Base-by-base conservation (phyloP, 1,139 yeast species). In the Taiozyma sp. region DNA sequence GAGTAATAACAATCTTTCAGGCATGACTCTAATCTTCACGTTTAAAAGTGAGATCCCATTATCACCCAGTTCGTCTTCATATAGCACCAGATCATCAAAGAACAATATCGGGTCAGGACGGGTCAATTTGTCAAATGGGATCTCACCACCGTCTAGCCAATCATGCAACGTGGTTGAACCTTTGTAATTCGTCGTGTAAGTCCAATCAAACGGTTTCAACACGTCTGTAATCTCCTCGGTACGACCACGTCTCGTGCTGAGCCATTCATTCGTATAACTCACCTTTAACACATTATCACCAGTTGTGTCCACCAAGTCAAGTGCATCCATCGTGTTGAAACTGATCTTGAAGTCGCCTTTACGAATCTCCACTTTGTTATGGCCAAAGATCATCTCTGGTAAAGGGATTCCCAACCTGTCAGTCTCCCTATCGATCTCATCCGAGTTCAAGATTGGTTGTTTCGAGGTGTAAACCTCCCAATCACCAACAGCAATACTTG, bases 321-420 rank as follows among this genome's bases (percentile, higher is more conserved):
- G 73, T 0, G 98, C 97, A 62, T 85, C 93, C 42, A 85, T 69
- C 0, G 97, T 85, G 63, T 86, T 84, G 68, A 91, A 90, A 48
- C 74, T 76, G 16, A 91, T 73, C 5, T 65, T 59, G 66, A 81
- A 77, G 4, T 78, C 61, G 8, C 50, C 49, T 37, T 70, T 59
- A 58, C 64, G 64, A 9, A 88, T 64, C 47, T 72, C 74, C n/a
- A 90, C 83, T 53, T 70, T 68, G 64, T 88, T 91, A 58, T 88
- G 83, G n/a, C 98, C 98, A 70, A 93, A 93, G 16, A 93, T 90
- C 99, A 93, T 93, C 65, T 93, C 99, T 0, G 99, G 99, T 48
- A 93, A 70, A 0, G 98, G 96, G 57, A 93, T 80, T 11, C 82
- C 81, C 52, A 85, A 76, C 50, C 77, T 67, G 7, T 76, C 80